These are phyloP conservation scores for Hygrocybe coccinea DNA, from an alignment of 768 basidiomycete genomes.

Conservation along the genomic window DNA sequence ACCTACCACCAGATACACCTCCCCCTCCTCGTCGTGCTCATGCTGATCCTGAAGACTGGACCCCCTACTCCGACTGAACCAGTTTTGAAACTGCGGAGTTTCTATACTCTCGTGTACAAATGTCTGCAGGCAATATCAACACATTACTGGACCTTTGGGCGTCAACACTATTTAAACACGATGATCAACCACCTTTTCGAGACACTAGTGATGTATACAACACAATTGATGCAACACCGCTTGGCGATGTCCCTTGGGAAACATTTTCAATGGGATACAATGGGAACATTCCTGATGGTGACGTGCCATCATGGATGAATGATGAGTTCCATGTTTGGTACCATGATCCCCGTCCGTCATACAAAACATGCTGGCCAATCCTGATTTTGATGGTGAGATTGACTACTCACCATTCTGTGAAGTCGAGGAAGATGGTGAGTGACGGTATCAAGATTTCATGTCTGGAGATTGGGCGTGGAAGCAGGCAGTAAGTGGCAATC, in stretches of 20 bases:
- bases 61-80: too few species aligned
- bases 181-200: conserved; percentile 17
- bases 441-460: conserved; percentile 33
- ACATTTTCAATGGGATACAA: conserved; percentile 17
- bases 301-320: conserved; percentile 30
- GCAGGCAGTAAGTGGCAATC: conserved; percentile 25
- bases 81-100: too few species aligned
- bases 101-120: too few species aligned
- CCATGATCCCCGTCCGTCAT: conserved; percentile 25
- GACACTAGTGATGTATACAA: conserved; percentile 20
- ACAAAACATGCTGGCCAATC: conserved; percentile 19
- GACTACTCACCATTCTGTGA: conserved; percentile 20
- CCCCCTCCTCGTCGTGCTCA: too few species aligned
- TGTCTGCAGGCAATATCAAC: too few species aligned
- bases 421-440: conserved; percentile 17
- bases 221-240: conserved; percentile 22
- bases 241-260: conserved; percentile 27
- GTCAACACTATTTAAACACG: not conserved
- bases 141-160: not conserved
- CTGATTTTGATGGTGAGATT: conserved; percentile 20
- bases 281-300: conserved; percentile 13
- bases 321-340: conserved; percentile 29
- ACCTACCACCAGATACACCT: too few species aligned
- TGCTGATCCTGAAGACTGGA: too few species aligned
- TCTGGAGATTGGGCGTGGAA: conserved; percentile 34